phyloP scores from a whole-genome alignment of 78 protist species.

The Dictyostelium intermedium region DNA sequence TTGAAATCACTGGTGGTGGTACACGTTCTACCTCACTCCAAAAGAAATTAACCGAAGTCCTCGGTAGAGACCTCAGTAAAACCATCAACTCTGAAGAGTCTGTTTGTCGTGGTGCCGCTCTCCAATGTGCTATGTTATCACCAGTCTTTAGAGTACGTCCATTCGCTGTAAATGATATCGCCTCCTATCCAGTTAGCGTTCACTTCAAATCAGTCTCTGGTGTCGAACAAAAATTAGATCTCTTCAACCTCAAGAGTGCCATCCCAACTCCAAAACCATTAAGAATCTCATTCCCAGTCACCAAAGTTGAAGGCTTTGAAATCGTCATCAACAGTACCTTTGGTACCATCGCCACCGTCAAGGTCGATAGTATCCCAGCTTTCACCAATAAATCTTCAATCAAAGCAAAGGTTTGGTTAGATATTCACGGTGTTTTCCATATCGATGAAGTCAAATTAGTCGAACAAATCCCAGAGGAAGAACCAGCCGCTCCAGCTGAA shows the following conservation, averaged over 20 bases:
- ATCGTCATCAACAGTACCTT: conserved; percentile 37
- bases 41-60: conserved; percentile 29
- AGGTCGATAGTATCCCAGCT: conserved; percentile 32
- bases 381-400: conserved; percentile 53
- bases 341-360: conserved; percentile 34
- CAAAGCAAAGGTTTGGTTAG: conserved; percentile 87
- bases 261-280: conserved; percentile 71
- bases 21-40: conserved; percentile 86
- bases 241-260: conserved; percentile 25
- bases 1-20: conserved; percentile 92
- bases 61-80: conserved; percentile 67
- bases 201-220: conserved; percentile 52
- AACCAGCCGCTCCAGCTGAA: conserved; percentile 16
- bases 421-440: conserved; percentile 83
- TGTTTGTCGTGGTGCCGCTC: conserved; percentile 94
- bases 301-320: conserved; percentile 62
- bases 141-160: conserved; percentile 94
- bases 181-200: conserved; percentile 83
- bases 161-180: conserved; percentile 82
- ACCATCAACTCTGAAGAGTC: conserved; percentile 95
- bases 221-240: conserved; percentile 68
- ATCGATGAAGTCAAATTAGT: conserved; percentile 85
- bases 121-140: conserved; percentile 93
- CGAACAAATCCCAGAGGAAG: conserved; percentile 67
- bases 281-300: conserved; percentile 79